Evolutionary conservation across 2,329 filamentous ascomycete species (phyloP).

Genomic region (Apiospora rasikravindrae): DNA sequence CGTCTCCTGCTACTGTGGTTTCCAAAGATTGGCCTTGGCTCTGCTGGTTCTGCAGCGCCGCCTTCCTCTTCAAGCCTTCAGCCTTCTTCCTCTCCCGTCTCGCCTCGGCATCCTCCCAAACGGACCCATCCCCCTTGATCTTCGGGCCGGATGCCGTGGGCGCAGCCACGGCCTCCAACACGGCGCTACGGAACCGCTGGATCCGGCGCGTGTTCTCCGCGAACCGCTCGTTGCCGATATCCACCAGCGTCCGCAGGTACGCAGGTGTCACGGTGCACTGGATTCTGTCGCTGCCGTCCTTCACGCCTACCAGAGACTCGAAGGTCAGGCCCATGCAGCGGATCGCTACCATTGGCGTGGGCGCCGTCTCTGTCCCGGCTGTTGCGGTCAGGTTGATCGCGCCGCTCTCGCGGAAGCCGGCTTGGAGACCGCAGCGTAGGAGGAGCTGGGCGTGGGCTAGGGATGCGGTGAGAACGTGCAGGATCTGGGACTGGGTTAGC

Average conservation of each 20-base stretch:
- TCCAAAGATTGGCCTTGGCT: conserved; percentile 14
- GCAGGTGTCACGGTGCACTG: conserved; percentile 63
- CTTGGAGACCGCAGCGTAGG: conserved; percentile 75
- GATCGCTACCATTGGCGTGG: conserved; percentile 79
- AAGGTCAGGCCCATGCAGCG: conserved; percentile 82
- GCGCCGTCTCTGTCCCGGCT: conserved; percentile 39
- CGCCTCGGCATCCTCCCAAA: conserved; percentile 60
- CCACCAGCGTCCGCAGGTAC: conserved; percentile 71
- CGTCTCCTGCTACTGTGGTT: conserved; percentile 24
- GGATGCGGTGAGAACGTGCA: conserved; percentile 84
- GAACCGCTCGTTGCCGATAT: conserved; percentile 78
- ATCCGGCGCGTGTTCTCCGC: conserved; percentile 71
- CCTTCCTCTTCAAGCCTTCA: conserved; percentile 61
- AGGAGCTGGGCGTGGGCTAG: conserved; percentile 75
- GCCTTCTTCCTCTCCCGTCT: conserved; percentile 61
- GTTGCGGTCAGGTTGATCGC: conserved; percentile 66
- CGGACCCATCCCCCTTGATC: conserved; percentile 41
- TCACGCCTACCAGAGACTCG: conserved; percentile 77
- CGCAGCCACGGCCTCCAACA: conserved; percentile 44
- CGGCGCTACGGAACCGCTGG: conserved; percentile 62
- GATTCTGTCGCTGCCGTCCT: conserved; percentile 33
- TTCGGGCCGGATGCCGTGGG: conserved; percentile 38
- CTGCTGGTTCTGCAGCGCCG: conserved; percentile 42
- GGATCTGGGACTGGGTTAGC: conserved; percentile 63
- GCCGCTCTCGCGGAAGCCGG: conserved; percentile 90